Conservation (phyloP, 768 basidiomycete genomes). For the Glaciozyma antarctica region DNA sequence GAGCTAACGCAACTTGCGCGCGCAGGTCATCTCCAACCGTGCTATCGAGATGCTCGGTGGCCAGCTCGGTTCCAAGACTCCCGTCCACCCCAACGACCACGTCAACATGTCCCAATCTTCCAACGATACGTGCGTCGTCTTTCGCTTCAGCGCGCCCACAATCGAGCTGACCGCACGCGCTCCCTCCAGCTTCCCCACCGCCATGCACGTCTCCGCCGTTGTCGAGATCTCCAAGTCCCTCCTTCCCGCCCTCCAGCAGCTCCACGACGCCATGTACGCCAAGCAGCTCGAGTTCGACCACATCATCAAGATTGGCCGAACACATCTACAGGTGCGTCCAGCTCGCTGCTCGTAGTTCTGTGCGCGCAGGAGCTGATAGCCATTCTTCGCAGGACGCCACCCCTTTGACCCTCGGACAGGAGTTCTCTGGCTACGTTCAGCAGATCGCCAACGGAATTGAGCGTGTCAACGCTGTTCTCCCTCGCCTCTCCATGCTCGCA, state of each 20-base stretch:
- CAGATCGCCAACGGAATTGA: constrained; percentile 85
- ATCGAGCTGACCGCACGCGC: background rate
- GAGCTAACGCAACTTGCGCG: background rate
- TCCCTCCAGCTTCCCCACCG: constrained; percentile 77
- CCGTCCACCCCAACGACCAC: constrained; percentile 98
- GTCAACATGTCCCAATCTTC: constrained; percentile 99
- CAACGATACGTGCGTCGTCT: constrained; percentile 75
- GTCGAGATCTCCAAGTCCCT: constrained; percentile 70
- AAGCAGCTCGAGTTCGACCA: constrained; percentile 75
- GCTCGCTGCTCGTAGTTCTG: constrained; percentile 38
- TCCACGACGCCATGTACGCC: constrained; percentile 70
- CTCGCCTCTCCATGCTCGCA: constrained; percentile 77
- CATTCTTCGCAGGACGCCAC: constrained; percentile 67
- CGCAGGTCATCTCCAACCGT: constrained; percentile 89
- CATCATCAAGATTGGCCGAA: constrained; percentile 98
- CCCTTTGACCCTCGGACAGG: constrained; percentile 92
- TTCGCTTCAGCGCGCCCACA: background rate
- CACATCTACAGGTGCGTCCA: constrained; percentile 62
- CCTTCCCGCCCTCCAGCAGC: constrained; percentile 72
- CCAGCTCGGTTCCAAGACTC: constrained; percentile 86
- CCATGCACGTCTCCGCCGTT: constrained; percentile 96
- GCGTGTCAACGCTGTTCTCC: constrained; percentile 67
- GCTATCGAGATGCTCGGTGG: constrained; percentile 96
- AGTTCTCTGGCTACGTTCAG: constrained; percentile 96
- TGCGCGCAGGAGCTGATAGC: background rate